phyloP scores from a whole-genome alignment of 1,139 yeast genomes.

The Scheffersomyces cryptocercus region DNA sequence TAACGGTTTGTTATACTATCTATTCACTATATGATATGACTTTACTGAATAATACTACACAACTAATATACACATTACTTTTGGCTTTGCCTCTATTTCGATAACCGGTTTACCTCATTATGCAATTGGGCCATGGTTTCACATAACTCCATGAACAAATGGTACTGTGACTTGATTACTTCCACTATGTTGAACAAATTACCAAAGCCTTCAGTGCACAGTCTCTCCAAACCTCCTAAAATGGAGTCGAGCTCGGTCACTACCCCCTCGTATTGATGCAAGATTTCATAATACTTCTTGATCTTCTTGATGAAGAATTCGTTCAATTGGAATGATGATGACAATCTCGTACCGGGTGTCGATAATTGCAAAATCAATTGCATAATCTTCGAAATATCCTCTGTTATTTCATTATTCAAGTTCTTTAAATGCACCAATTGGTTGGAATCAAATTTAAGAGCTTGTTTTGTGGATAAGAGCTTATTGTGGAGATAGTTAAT shows the following conservation, averaged over 20 bases:
- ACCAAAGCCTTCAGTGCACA: slow-evolving; percentile 48
- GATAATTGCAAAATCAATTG: slow-evolving; percentile 66
- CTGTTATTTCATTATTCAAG: slow-evolving; percentile 59
- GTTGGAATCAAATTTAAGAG: slow-evolving; percentile 49
- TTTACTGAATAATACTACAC: no score
- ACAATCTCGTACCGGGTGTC: slow-evolving; percentile 65
- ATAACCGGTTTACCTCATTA: slow-evolving; percentile 50
- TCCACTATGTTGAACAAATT: slow-evolving; percentile 58
- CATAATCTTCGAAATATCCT: slow-evolving; percentile 68
- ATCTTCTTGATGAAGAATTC: slow-evolving; percentile 56
- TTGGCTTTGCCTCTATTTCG: slow-evolving; percentile 4
- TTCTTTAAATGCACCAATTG: slow-evolving; percentile 37
- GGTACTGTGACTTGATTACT: slow-evolving; percentile 80
- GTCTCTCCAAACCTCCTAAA: slow-evolving; percentile 43
- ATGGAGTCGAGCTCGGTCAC: slow-evolving; percentile 68
- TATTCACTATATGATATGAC: no score
- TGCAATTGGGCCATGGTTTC: slow-evolving; percentile 89
- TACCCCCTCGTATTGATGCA: slow-evolving; percentile 73
- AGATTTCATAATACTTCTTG: slow-evolving; percentile 62
- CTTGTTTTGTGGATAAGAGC: slow-evolving; percentile 65
- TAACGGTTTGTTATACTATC: no score
- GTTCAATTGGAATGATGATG: slow-evolving; percentile 52
- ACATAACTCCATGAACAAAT: slow-evolving; percentile 85
- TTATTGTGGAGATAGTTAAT: slow-evolving; percentile 68
- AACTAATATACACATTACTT: no score